Evolutionary conservation across 345 rosid species (phyloP), one percentile per base, ranked within the genome.

Genomic region (Syzygium jambos): DNA sequence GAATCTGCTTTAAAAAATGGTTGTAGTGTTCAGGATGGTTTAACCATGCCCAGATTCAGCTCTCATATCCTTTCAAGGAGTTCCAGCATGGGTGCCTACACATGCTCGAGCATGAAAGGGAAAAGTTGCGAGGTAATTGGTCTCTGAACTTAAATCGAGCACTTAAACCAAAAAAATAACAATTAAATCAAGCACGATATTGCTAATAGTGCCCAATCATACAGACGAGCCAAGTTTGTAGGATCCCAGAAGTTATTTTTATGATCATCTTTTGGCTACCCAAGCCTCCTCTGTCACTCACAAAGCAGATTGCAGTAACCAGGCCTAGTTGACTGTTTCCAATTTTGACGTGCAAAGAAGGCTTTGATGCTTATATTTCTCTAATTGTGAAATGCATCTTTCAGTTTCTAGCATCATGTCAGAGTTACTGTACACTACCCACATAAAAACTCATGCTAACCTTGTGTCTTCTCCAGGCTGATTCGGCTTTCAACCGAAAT

Each of bases 31-130:
- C 93, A 90, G 86, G 91, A 85, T 59, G 86, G 90, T 86, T 56
- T 93, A 4, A 83, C 86, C 73, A 90, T 88, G 84, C 89, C 91
- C 5, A 92, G 89, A 84, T 89, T 92, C 34, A 63, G 95, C 86
- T 89, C 93, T 43, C 93, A 86, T 22, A 91, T 92, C 89, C 94
- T 95, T 89, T 59, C 91, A 90, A 96, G 89, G 87, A 95, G 98
- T 84, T 93, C 95, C 83, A 96, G 98, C 92, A 92, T 95, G 19
- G 93, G 95, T 87, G 94, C 98, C 78, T 94, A 98, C 12, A 93
- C 90, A 90, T 93, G 95, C 89, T 88, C 93, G 4, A 96, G 95
- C 1, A 84, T 91, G 8, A 51, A 89, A 30, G 91, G 89, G 73
- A 92, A 89, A 87, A 89, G 92, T 84, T 84, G 87, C 1, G 89